phyloP scores from a whole-genome alignment of 2,329 filamentous ascomycete species.

The Fusarium sp. region DNA sequence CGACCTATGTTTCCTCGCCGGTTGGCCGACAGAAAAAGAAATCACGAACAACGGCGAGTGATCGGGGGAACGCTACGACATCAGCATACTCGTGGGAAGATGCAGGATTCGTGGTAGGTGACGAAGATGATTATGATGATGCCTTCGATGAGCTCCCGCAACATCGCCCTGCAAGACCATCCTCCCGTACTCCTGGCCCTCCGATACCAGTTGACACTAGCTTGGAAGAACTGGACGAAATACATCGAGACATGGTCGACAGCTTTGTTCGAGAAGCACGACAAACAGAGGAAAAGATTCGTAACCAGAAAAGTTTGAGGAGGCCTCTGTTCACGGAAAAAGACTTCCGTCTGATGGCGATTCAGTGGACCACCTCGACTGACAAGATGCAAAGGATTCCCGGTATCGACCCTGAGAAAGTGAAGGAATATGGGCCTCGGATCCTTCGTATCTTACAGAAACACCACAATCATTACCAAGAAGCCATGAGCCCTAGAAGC shows the following conservation, averaged over 20 bases:
- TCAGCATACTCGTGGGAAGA: slow-evolving; percentile 57
- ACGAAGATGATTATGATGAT: slow-evolving; percentile 54
- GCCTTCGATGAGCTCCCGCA: slow-evolving; percentile 61
- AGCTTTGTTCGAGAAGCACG: slow-evolving; percentile 75
- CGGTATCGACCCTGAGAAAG: slow-evolving; percentile 73
- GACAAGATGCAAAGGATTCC: slow-evolving; percentile 74
- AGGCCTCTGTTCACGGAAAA: slow-evolving; percentile 76
- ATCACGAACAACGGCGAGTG: slow-evolving; percentile 46
- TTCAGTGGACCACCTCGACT: slow-evolving; percentile 73
- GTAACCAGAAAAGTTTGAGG: slow-evolving; percentile 69
- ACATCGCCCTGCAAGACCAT: slow-evolving; percentile 56
- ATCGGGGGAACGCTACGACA: slow-evolving; percentile 57
- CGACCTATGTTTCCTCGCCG: slow-evolving; percentile 67
- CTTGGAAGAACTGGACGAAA: slow-evolving; percentile 66
- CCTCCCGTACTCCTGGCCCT: slow-evolving; percentile 58
- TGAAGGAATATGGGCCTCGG: slow-evolving; percentile 70
- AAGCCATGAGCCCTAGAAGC: slow-evolving; percentile 61
- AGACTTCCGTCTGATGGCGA: slow-evolving; percentile 79
- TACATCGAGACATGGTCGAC: slow-evolving; percentile 74
- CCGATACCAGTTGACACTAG: slow-evolving; percentile 71
- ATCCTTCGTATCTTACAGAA: slow-evolving; percentile 71
- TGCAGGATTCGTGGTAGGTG: slow-evolving; percentile 63
- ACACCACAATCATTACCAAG: slow-evolving; percentile 61
- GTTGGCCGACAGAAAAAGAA: slow-evolving; percentile 55
- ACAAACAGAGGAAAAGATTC: slow-evolving; percentile 70